Evolutionary conservation across 2,329 filamentous ascomycete genomes (phyloP), one percentile per base, ranked within the genome.

Genomic region (Fusarium sp.): DNA sequence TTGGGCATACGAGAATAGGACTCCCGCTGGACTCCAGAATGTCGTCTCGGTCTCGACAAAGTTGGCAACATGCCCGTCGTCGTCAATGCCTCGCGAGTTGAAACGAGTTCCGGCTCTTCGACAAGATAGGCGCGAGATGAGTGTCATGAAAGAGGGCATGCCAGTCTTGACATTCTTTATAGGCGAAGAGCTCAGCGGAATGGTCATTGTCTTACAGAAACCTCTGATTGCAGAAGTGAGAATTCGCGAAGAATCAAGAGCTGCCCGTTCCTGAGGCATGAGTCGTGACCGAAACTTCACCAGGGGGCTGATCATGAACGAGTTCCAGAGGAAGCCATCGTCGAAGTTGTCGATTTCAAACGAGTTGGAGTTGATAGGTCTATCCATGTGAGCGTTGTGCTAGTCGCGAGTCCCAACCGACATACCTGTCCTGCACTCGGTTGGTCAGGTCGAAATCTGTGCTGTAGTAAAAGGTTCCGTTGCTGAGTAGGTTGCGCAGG

Each of bases 11-110:
- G 96, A 98, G 81, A 98, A 98, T 64, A 94, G 91, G 8, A 94
- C 85, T 5, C 90, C 90, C 1, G 91, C 90, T 1, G 93, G 93
- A 76, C 92, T 93, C 93, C 94, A 98, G 79, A 97, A 95, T 45
- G 96, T 91, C 0, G 95, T 97, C 83, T 99, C 96, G 0, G 95
- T 96, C 83, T 99, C 96, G n/a, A 98, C 96, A 83, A 98, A 99
- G 82, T 99, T 99, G 70, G 96, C 95, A 31, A 98, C 96, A 78
- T 98, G 94, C 16, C 96, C 96, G 79, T 98, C 95, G 80, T 99
- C 96, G 79, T 99, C 96, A 73, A 99, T 98, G 42, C 96, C 96
- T 76, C 96, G 90, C n/a, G 96, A 93, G 82, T 98, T 98, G 87
- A 98, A 99, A 45, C 96, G 90, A 18, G 96, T 99, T 24, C 96